Base-by-base conservation (phyloP, 2,329 filamentous ascomycete genomes). In the Aspergillus pseudoviridinutans region DNA sequence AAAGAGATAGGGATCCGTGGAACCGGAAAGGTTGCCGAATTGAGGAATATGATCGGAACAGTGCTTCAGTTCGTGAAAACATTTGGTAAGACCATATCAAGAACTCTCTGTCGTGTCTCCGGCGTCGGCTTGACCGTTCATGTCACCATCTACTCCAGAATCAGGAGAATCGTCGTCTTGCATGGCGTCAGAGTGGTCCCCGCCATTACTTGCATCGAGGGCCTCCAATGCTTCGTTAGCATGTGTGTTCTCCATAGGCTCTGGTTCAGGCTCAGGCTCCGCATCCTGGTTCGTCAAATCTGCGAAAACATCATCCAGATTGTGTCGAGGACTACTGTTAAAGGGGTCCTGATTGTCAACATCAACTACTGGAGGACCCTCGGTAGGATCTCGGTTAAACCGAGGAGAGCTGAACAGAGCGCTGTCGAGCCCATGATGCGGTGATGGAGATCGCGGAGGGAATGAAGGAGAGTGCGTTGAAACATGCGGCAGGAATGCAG, bases 201-300 rank as follows among this genome's bases (percentile, higher is more conserved):
- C 70, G 20, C 68, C 70, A 46, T 74, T 73, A 58, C 73, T 72
- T 27, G 72, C 76, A 57, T 75, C 71, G 14, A 78, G 69, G 24
- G 68, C 74, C 57, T 79, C 78, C 22, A 80, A 64, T 3, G 77
- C 78, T 61, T 80, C 78, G 44, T 76, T 78, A 7, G 76, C 77
- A 62, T 80, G 77, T n/a, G 74, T 75, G 28, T 77, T 76, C 53
- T 78, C 75, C 69, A 75, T 72, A 12, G 62, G 68, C 64, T 68
- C 69, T 50, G 66, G 61, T 20, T 66, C 64, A 7, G 50, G 64
- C 25, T 69, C 70, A 4, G 60, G 63, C 8, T 77, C 74, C 9
- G 62, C 68, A 58, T 79, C 76, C 57, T 78, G 74, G 54, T 78
- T 77, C 1, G 76, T 79, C 55, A 80, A 64, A 51, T 79, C 78